A percentile compares a stretch with the other conserved stretches of the same genome.
Evolutionary conservation across 2,329 filamentous ascomycete species (phyloP).

Genomic region (Didymella keratinophila): DNA sequence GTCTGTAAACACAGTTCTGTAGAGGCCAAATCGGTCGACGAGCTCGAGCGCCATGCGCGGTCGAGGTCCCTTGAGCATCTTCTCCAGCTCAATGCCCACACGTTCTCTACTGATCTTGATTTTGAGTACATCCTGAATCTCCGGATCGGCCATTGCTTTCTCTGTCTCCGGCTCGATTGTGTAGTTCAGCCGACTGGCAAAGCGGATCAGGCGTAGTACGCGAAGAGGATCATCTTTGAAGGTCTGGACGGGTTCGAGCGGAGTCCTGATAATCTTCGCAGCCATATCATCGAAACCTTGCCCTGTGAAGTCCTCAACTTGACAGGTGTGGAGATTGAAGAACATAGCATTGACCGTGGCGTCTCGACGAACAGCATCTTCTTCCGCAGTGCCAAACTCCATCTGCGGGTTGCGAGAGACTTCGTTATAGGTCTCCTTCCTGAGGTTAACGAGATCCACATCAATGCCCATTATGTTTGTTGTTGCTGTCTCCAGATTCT

Average conservation of each 20-base stretch:
- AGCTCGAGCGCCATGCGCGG: constrained; percentile 69
- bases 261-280: constrained; percentile 78
- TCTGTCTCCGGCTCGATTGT: constrained; percentile 75
- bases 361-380: constrained; percentile 89
- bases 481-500: constrained; percentile 92
- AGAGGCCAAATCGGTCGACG: constrained; percentile 72
- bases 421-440: constrained; percentile 90
- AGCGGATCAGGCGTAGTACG: constrained; percentile 85
- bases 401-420: constrained; percentile 89
- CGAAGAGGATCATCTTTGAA: constrained; percentile 94
- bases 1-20: constrained; percentile 77
- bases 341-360: constrained; percentile 96
- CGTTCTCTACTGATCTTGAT: constrained; percentile 92
- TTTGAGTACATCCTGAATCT: constrained; percentile 80
- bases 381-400: constrained; percentile 90
- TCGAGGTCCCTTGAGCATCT: constrained; percentile 79
- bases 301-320: constrained; percentile 85
- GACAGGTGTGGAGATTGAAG: constrained; percentile 83
- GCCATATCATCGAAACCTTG: constrained; percentile 77
- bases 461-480: constrained; percentile 86
- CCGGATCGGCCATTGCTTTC: constrained; percentile 75
- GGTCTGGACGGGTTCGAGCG: constrained; percentile 85
- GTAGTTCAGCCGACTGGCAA: constrained; percentile 85
- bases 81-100: constrained; percentile 85
- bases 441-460: constrained; percentile 91